Conservation (phyloP, 208 protist genomes). For the Leishmania tropica region DNA sequence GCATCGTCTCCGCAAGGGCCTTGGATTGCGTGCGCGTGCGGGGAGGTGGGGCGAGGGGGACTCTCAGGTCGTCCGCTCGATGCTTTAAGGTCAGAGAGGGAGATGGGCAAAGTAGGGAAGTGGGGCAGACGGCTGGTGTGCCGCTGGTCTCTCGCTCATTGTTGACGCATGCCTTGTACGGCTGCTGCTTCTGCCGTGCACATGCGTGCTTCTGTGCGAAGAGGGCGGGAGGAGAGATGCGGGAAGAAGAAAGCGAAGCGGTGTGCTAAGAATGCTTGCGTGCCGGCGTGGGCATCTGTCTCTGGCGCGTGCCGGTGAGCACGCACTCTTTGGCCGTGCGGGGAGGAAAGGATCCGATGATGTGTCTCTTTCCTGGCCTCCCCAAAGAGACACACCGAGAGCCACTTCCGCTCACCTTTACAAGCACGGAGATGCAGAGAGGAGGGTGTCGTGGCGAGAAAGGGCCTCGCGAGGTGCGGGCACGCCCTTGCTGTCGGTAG, state of each 20-base stretch:
- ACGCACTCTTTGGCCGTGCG: background rate
- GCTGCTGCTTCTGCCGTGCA: background rate
- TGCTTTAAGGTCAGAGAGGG: background rate
- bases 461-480: background rate
- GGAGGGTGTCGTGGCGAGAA: background rate
- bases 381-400: background rate
- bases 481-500: background rate
- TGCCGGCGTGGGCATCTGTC: too few species aligned
- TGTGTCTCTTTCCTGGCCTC: background rate
- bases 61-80: background rate
- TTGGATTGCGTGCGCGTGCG: background rate
- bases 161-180: background rate
- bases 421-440: background rate
- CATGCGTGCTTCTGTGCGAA: background rate
- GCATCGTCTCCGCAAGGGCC: constrained; percentile 37
- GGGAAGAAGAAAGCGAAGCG: background rate
- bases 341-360: background rate
- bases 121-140: background rate
- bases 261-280: background rate
- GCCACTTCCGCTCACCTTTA: background rate
- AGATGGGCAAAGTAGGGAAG: background rate
- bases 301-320: background rate
- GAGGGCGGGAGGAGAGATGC: background rate
- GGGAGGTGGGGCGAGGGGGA: background rate
- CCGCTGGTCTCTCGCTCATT: background rate